A percentile compares a stretch with the other conserved stretches of the same genome.
Conservation (phyloP, 2,329 filamentous ascomycete genomes). For the Ustulina deusta region DNA sequence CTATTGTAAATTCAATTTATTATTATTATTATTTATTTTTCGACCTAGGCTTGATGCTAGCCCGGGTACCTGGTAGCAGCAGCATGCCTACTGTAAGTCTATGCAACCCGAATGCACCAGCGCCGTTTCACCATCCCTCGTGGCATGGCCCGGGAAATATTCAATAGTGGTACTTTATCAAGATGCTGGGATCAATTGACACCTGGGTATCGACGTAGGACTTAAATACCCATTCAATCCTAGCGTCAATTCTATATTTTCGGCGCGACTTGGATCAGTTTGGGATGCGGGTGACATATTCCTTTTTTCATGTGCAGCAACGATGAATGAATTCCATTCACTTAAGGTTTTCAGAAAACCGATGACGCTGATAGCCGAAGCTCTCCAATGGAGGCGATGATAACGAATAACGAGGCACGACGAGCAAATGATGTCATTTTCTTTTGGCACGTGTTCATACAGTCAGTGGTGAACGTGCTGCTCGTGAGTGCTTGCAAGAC, state of each 20-base stretch:
- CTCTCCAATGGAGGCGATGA: background rate
- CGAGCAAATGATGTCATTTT: background rate
- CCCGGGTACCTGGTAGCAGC: background rate
- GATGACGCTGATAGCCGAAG: background rate
- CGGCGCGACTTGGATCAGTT: constrained; percentile 1
- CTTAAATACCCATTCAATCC: constrained; percentile 23
- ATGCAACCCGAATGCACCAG: constrained; percentile 23
- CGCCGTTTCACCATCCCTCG: constrained; percentile 24
- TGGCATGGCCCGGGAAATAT: constrained; percentile 11
- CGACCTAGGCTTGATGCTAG: constrained; percentile 6
- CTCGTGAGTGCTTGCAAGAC: background rate
- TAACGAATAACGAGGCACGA: background rate
- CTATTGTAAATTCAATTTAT: constrained; percentile 12
- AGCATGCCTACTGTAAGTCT: constrained; percentile 3
- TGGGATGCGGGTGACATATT: background rate
- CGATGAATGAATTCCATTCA: background rate
- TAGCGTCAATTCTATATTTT: constrained; percentile 23
- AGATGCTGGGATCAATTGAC: background rate
- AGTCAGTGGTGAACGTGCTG: background rate
- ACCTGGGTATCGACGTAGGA: background rate
- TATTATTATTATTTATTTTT: constrained; percentile 11
- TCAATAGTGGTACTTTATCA: background rate
- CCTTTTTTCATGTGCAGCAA: background rate
- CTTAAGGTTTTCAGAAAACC: background rate
- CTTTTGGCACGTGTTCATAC: background rate